Base-by-base conservation (phyloP, 2,329 filamentous ascomycete genomes). In the Claviceps digitariae region DNA sequence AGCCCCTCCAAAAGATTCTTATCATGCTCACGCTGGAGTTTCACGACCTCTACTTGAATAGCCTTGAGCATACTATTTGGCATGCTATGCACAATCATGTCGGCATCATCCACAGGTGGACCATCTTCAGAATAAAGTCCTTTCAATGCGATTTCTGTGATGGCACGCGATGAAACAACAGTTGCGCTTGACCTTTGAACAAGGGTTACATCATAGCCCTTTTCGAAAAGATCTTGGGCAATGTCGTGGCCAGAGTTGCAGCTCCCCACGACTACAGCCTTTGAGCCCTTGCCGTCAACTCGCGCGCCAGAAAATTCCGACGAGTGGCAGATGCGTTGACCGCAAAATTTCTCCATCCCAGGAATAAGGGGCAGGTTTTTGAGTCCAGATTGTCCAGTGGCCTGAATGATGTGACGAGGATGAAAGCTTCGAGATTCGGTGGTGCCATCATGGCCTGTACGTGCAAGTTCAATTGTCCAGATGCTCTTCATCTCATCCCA, bases 211-310 rank as follows among this genome's bases (percentile, higher is more conserved):
- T 79, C 70, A 56, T 82, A 82, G 0, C 84, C 84, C 50, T 81
- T 79, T 59, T 86, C 82, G 38, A 77, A 73, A 59, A 76, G 86
- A 57, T 86, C 81, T 54, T 86, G 82, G 0, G 81, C 78, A 53
- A 86, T 86, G 57, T 87, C 84, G 59, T 85, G 81, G 6, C 73
- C 81, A 0, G 81, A 84, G 64, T 86, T 87, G 64, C 83, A 84
- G 1, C 78, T 81, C 1, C 84, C 84, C 0, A 87, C 72, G 0
- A 88, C 77, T 1, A 86, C 67, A 0, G 79, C 83, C 56, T 78
- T 82, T 62, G 81, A 83, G 1, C 75, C 75, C 20, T 71, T 64
- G 15, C 70, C 66, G 2, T 72, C 62, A 0, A 71, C 63, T 2
- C 66, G 63, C 0, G 80, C 78, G 0, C 80, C 81, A 0, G 70